Percentiles rank a stretch among this genome's conserved stretches.
phyloP scores from a whole-genome alignment of 202 grass and related monocot species.

The Elaeis oleifera region DNA sequence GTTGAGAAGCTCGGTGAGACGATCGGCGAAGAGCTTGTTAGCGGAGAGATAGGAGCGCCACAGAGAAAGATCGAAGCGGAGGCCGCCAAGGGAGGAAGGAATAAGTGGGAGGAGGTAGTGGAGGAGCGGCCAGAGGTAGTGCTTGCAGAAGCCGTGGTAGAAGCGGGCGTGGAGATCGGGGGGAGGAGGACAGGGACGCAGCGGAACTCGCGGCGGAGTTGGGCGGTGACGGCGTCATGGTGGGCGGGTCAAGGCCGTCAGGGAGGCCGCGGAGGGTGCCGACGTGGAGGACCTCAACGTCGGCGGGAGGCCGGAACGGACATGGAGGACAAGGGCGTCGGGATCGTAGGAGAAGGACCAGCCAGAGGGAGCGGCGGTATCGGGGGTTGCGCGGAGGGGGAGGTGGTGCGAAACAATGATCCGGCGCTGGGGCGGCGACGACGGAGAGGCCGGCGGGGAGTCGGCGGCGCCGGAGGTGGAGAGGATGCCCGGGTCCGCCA shows the following conservation, averaged over 20 bases:
- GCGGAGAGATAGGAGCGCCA: slow-evolving; percentile 40
- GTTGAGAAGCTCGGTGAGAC: slow-evolving; percentile 39
- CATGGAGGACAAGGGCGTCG: slow-evolving; percentile 8
- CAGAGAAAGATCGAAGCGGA: slow-evolving; percentile 24
- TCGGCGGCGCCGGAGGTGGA: background rate
- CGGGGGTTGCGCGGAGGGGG: background rate
- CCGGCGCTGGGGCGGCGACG: slow-evolving; percentile 3
- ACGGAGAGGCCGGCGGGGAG: no score
- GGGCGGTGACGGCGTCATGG: slow-evolving; percentile 13
- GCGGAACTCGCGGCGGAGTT: slow-evolving; percentile 33
- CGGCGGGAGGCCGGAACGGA: background rate
- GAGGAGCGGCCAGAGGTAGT: slow-evolving; percentile 54
- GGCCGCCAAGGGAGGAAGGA: slow-evolving; percentile 23
- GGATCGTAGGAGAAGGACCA: slow-evolving; percentile 11
- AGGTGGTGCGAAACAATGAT: background rate
- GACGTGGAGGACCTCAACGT: slow-evolving; percentile 11
- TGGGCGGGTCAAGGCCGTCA: slow-evolving; percentile 23
- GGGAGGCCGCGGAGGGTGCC: slow-evolving; percentile 10
- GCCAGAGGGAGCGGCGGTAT: background rate
- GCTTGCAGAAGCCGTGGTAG: slow-evolving; percentile 58
- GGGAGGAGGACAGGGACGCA: slow-evolving; percentile 40
- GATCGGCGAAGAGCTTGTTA: slow-evolving; percentile 44
- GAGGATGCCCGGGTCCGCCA: background rate
- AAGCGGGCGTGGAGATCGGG: slow-evolving; percentile 31
- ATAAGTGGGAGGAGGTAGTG: slow-evolving; percentile 48